Conservation (phyloP, 1,284 basidiomycete species). For the Wolfiporia cocos region DNA sequence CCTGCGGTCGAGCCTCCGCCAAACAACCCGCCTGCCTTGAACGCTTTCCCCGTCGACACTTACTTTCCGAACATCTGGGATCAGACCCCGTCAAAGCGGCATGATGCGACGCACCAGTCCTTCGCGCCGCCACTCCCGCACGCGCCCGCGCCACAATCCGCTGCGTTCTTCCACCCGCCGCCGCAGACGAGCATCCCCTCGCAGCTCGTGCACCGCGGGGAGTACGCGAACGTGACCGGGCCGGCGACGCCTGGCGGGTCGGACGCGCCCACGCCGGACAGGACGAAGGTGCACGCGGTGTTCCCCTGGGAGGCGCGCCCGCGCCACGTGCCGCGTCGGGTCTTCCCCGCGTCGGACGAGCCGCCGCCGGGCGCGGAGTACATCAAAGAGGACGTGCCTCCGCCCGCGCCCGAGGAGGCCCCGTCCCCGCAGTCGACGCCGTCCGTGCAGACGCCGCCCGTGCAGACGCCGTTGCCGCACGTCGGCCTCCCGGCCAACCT, state of each 20-base stretch:
- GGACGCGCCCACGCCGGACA: conserved; percentile 56
- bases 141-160: conserved; percentile 28
- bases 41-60: conserved; percentile 56
- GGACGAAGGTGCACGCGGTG: conserved; percentile 66
- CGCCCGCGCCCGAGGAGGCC: conserved; percentile 1
- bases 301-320: conserved; percentile 91
- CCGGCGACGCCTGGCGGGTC: conserved; percentile 26
- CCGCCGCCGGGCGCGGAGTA: conserved; percentile 47
- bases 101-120: conserved; percentile 28
- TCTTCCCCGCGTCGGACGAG: conserved; percentile 70
- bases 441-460: conserved; percentile 4
- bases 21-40: conserved; percentile 41
- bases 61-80: conserved; percentile 78
- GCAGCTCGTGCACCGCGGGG: conserved; percentile 50
- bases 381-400: conserved; percentile 23
- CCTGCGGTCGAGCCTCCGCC: conserved; percentile 70
- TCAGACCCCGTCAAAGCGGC: conserved; percentile 34
- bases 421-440: too few relatives aligned
- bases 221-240: conserved; percentile 57
- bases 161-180: conserved; percentile 56
- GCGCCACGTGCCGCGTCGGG: conserved; percentile 58
- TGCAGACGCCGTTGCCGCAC: conserved; percentile 22
- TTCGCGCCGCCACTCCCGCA: conserved; percentile 18
- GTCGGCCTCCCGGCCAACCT: conserved; percentile 48
- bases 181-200: conserved; percentile 54